Base-by-base conservation (phyloP, 2,329 filamentous ascomycete genomes). In the Phialocephala subalpina region DNA sequence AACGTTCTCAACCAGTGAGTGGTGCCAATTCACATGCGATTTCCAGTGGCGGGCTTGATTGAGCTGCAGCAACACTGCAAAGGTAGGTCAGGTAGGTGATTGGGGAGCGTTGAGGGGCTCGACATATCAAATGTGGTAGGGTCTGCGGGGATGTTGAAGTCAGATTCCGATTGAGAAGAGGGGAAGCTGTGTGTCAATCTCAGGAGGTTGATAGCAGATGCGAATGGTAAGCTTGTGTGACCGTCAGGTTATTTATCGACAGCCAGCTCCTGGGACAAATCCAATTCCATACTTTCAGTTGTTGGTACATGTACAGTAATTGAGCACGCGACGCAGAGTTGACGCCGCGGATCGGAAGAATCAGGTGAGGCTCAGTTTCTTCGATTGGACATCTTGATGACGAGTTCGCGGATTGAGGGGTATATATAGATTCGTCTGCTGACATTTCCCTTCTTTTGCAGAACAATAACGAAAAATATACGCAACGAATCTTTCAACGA, bases 361-460 rank as follows among this genome's bases (percentile, higher is more conserved):
- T 53, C 49, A 53, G 49, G 49, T 53, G 49, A 53, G 49, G 49
- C 49, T 53, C 49, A 29, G 11, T 53, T 22, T 22, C 45, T 5
- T 45, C 35, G 14, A 7, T 38, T 12, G 12, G 38, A 12, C 3
- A 49, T 18, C 25, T 53, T 22, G 3, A 18, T 27, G 49, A 33
- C 49, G 49, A 29, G 12, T 29, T 14, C 12, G 11, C 27, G 22
- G 16, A 7, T 7, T 29, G 5, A 16, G 3, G 12, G 25, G 14
- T 53, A 20, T 25, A 5, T 18, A 53, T 33, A 53, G 18, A 53
- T 29, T 18, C 25, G 27, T 33, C 49, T 53, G 49, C 49, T 53
- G 49, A 53, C 27, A 3, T 6, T 33, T 3, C 18, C 22, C 49
- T 33, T 18, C 47, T 18, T 29, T 25, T 53, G 12, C 14, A 53